Percentiles rank a stretch among this genome's conserved stretches.
These are phyloP conservation scores for Sesbania bispinosa DNA, from an alignment of 306 rosid genomes.

Conservation along the genomic window DNA sequence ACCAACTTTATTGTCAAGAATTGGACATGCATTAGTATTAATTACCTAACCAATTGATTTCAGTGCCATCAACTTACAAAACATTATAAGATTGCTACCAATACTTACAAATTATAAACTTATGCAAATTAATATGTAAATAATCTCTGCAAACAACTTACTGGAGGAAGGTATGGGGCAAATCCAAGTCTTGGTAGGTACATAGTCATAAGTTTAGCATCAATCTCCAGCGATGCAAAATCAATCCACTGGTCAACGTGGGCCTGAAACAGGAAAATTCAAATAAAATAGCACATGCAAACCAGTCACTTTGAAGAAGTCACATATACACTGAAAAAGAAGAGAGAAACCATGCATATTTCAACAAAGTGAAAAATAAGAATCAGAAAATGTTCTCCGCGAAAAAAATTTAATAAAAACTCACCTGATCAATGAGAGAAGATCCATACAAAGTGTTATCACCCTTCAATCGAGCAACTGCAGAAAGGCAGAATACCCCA, in stretches of 20 bases:
- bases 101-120: not conserved
- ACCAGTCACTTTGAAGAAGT: not conserved
- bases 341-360: not conserved
- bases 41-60: not conserved
- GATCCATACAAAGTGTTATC: slow-evolving; percentile 54
- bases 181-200: slow-evolving; percentile 42
- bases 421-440: slow-evolving; percentile 56
- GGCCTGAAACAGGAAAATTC: slow-evolving; percentile 46
- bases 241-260: slow-evolving; percentile 88
- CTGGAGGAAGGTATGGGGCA: slow-evolving; percentile 51
- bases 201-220: slow-evolving; percentile 38
- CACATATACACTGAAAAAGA: not conserved
- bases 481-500: slow-evolving; percentile 10
- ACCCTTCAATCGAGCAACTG: slow-evolving; percentile 63
- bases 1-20: not conserved
- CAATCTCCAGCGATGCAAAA: slow-evolving; percentile 67
- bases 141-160: slow-evolving; percentile 24
- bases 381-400: not conserved
- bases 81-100: not conserved
- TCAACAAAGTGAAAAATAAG: not conserved
- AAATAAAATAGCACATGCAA: not conserved
- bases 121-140: not conserved
- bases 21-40: not conserved
- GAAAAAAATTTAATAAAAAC: not conserved
- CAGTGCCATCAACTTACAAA: not conserved